phyloP scores from a whole-genome alignment of 495 filamentous ascomycete species.

The Neurospora sublineolata region DNA sequence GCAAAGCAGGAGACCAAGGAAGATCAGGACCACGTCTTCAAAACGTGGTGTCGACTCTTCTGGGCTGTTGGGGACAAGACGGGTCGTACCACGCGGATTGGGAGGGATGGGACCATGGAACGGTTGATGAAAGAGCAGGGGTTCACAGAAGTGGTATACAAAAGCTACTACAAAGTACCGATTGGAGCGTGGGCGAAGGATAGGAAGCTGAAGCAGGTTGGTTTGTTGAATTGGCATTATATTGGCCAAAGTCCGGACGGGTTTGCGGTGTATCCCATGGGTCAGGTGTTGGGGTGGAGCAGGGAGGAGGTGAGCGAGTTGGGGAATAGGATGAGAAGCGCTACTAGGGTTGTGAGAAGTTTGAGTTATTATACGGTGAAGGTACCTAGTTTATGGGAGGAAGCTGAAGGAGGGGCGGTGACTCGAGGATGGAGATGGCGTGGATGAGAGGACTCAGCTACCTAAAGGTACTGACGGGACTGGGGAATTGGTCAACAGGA shows the following conservation, averaged over 20 bases:
- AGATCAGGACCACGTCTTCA: slow-evolving; percentile 2
- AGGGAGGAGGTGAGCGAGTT: neutral
- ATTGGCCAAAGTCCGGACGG: slow-evolving; percentile 6
- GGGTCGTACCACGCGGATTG: neutral
- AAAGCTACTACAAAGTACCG: slow-evolving; percentile 5
- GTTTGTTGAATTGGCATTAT: neutral
- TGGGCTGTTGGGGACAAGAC: slow-evolving; percentile 5
- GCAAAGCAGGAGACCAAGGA: no score
- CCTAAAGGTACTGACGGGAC: neutral
- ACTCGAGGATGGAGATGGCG: neutral
- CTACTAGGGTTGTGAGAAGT: neutral
- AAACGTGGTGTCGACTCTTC: slow-evolving; percentile 2
- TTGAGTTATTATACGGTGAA: neutral
- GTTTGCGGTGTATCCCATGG: slow-evolving; percentile 1
- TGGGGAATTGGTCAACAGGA: neutral
- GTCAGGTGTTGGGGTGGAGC: slow-evolving; percentile 2
- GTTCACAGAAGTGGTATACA: neutral
- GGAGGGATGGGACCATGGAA: neutral
- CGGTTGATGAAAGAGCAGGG: neutral
- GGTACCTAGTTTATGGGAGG: slow-evolving; percentile 14
- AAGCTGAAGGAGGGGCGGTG: neutral
- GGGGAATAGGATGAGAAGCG: neutral
- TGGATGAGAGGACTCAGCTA: neutral
- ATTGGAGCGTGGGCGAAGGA: slow-evolving; percentile 10
- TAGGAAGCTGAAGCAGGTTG: slow-evolving; percentile 4